These are phyloP conservation scores for Isabelozyma pseudorhagii DNA, from an alignment of 805 yeast genomes.

Conservation along the genomic window DNA sequence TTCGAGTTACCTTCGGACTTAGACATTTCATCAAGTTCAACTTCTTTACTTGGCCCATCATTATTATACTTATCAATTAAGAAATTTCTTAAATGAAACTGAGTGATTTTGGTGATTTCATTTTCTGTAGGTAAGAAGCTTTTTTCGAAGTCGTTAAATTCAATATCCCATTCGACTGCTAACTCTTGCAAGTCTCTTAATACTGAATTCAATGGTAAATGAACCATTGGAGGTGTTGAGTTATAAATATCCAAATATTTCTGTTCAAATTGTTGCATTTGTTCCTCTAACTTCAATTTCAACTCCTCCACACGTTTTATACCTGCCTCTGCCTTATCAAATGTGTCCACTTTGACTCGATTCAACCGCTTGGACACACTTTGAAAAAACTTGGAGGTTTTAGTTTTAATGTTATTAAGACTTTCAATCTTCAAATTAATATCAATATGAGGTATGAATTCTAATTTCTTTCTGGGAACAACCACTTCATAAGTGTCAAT, in stretches of 20 bases:
- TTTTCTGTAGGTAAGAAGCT: constrained; percentile 84
- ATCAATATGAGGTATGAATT: constrained; percentile 71
- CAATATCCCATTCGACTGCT: constrained; percentile 85
- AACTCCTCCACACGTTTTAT: constrained; percentile 55
- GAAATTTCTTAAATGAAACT: constrained; percentile 76
- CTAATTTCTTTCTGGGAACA: constrained; percentile 68
- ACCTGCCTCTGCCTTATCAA: constrained; percentile 72
- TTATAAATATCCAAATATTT: constrained; percentile 53
- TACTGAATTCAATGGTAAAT: constrained; percentile 66
- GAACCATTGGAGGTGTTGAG: constrained; percentile 57
- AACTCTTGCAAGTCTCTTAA: constrained; percentile 72
- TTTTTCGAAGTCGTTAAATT: constrained; percentile 75
- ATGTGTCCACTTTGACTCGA: constrained; percentile 73
- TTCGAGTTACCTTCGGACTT: constrained; percentile 7
- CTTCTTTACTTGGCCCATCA: constrained; percentile 16
- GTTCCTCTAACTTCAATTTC: constrained; percentile 49
- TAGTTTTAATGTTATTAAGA: constrained; percentile 49
- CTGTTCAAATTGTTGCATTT: constrained; percentile 42
- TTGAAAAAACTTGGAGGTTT: constrained; percentile 61
- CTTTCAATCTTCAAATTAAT: constrained; percentile 66
- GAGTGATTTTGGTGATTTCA: constrained; percentile 87
- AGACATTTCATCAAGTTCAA: constrained; percentile 12
- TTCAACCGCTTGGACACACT: constrained; percentile 68
- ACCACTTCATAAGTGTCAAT: constrained; percentile 77
- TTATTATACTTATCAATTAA: constrained; percentile 51